phyloP scores from a whole-genome alignment of 768 basidiomycete species.

The Leccinum rimulosum region DNA sequence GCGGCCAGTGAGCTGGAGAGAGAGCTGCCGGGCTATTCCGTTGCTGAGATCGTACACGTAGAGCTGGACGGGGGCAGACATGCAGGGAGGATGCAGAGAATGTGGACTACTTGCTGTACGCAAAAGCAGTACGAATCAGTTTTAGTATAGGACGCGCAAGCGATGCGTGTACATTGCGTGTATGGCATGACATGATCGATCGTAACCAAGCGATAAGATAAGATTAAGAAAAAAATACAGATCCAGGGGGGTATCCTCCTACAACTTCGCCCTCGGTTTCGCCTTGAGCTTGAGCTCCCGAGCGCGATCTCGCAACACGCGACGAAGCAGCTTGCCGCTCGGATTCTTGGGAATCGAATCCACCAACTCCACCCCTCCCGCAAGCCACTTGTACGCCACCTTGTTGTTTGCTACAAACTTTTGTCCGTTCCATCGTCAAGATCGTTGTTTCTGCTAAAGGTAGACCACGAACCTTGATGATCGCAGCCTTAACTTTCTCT shows the following conservation, averaged over 20 bases:
- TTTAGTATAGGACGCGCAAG: slow-evolving; percentile 17
- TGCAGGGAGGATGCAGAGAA: slow-evolving; percentile 3
- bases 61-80: slow-evolving; percentile 56
- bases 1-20: slow-evolving; percentile 76
- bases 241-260: not conserved
- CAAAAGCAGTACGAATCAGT: not conserved
- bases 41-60: slow-evolving; percentile 92
- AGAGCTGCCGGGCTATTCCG: slow-evolving; percentile 79
- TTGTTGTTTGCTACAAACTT: slow-evolving; percentile 58
- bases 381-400: slow-evolving; percentile 55
- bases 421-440: not conserved
- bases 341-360: slow-evolving; percentile 60
- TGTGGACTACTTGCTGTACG: slow-evolving; percentile 1
- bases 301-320: slow-evolving; percentile 51
- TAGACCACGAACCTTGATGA: slow-evolving; percentile 42
- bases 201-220: slow-evolving; percentile 18
- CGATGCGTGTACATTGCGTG: not conserved
- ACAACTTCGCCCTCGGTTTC: slow-evolving; percentile 26
- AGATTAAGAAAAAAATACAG: slow-evolving; percentile 1
- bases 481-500: slow-evolving; percentile 41
- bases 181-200: not conserved
- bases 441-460: not conserved
- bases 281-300: slow-evolving; percentile 28
- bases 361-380: slow-evolving; percentile 57
- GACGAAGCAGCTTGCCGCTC: slow-evolving; percentile 56